phyloP scores from a whole-genome alignment of 768 basidiomycete species.

The Favolaschia claudopus region DNA sequence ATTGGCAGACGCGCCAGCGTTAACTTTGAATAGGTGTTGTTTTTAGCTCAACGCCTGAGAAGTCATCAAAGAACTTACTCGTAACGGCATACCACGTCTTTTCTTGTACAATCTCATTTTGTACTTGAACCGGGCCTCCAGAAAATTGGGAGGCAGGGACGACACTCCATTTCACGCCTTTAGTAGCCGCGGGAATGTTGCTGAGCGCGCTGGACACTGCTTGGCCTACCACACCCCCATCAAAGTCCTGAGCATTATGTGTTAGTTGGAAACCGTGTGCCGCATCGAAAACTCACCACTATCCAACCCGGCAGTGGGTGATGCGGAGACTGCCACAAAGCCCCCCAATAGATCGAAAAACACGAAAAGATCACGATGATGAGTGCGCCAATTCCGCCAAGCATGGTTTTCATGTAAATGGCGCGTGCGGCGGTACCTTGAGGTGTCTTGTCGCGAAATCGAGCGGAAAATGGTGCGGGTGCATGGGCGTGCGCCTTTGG shows the following conservation, averaged over 20 bases:
- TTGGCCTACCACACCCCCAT: constrained; percentile 60
- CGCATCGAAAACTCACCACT: constrained; percentile 49
- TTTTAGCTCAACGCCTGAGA: neutral
- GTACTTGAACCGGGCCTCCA: constrained; percentile 51
- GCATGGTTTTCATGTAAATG: constrained; percentile 55
- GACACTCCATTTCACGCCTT: constrained; percentile 55
- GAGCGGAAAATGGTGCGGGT: constrained; percentile 30
- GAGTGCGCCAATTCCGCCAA: constrained; percentile 43
- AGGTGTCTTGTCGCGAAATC: constrained; percentile 39
- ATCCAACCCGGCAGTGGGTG: constrained; percentile 62
- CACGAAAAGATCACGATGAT: constrained; percentile 55
- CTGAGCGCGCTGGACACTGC: constrained; percentile 49
- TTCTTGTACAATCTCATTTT: constrained; percentile 55
- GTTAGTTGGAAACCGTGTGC: neutral
- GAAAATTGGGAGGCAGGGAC: constrained; percentile 52
- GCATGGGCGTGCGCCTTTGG: no score
- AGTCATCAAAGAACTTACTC: constrained; percentile 44
- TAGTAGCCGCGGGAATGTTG: constrained; percentile 29
- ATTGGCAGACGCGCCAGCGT: constrained; percentile 46
- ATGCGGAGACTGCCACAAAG: constrained; percentile 53
- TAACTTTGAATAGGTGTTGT: constrained; percentile 40
- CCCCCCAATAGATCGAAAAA: constrained; percentile 67
- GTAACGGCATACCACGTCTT: constrained; percentile 62
- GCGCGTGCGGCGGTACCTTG: constrained; percentile 39
- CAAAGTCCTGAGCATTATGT: constrained; percentile 58